phyloP scores from a whole-genome alignment of 2,329 filamentous ascomycete genomes.

The Escovopsis weberi region DNA sequence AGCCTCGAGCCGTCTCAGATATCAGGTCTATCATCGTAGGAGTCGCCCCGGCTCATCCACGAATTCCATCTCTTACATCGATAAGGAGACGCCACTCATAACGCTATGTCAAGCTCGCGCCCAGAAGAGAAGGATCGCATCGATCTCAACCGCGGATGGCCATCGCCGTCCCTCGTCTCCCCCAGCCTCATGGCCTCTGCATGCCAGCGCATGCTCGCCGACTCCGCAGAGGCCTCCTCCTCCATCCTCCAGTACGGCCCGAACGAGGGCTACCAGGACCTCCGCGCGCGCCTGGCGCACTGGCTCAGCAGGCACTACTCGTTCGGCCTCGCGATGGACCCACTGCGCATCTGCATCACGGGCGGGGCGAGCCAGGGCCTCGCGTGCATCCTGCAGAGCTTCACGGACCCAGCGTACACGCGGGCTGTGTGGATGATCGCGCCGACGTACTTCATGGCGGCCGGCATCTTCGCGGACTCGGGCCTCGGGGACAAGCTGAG shows the following conservation, averaged over 20 bases:
- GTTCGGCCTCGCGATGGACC: slow-evolving; percentile 17
- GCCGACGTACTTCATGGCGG: slow-evolving; percentile 74
- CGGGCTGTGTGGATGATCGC: slow-evolving; percentile 65
- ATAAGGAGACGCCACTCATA: background rate
- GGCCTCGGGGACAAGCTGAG: slow-evolving; percentile 54
- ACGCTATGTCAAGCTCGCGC: background rate
- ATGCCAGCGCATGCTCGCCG: slow-evolving; percentile 43
- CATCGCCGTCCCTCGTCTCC: slow-evolving; percentile 48
- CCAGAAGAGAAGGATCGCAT: slow-evolving; percentile 29
- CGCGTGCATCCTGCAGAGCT: slow-evolving; percentile 62
- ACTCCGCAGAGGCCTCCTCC: slow-evolving; percentile 37
- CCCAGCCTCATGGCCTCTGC: slow-evolving; percentile 45
- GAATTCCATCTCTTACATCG: no score
- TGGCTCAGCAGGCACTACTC: slow-evolving; percentile 57
- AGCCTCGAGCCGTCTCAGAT: no score
- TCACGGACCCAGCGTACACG: slow-evolving; percentile 65
- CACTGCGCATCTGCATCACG: slow-evolving; percentile 60
- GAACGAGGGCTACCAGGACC: slow-evolving; percentile 57
- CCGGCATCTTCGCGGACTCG: slow-evolving; percentile 70
- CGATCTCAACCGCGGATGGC: slow-evolving; percentile 57
- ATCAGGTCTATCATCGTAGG: no score
- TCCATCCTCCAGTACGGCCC: slow-evolving; percentile 67
- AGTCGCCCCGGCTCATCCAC: no score
- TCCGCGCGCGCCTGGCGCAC: slow-evolving; percentile 50
- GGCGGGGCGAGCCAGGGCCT: slow-evolving; percentile 77